Base-by-base conservation (phyloP, 176 grass and related monocot species). In the Carex littledalei region DNA sequence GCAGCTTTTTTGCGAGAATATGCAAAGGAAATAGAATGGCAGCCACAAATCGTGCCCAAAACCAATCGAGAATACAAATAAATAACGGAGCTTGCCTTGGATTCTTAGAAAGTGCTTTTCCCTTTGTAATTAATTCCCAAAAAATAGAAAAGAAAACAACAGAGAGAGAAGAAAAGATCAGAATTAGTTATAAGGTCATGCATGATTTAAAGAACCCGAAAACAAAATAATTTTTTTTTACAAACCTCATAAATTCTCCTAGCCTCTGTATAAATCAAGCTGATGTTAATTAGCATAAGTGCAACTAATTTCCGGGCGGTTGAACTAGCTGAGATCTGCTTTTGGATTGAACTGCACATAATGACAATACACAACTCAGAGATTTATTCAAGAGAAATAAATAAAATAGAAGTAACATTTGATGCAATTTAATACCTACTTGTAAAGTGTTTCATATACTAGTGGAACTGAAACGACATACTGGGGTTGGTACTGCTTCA, bases 401-500 rank as follows among this genome's bases (percentile, higher is more conserved):
- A 34, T 67, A 16, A 45, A 56, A 54, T 39, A 63, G 16, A 45
- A 22, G 16, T 61, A 56, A 18, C 39, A 72, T 8, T 21, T 72
- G 9, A 53, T 55, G 45, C 11, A 37, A 14, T 39, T 53, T 31
- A 60, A 76, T 83, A 88, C 87, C 52, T 76, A 98, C 95, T 90
- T 98, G 89, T 98, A 95, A 67, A 98, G 88, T 67, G 93, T 98
- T 89, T 98, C 95, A 89, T 92, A 98, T 31, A 98, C 93, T 88
- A 95, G 60, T 47, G 95, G 95, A 53, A 98, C 93, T 31, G 93
- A 95, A 87, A 98, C 73, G 67, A 98, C 68, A 65, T 89, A 98
- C 4, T 93, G 92, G 53, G 95, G 95, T 92, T 93, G 89, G 83
- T 93, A 93, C 11, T 39, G 84, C 85, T 98, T 89, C 91, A 98